Evolutionary conservation across 2,329 filamentous ascomycete species (phyloP).

Genomic region (Colletotrichum sp.): DNA sequence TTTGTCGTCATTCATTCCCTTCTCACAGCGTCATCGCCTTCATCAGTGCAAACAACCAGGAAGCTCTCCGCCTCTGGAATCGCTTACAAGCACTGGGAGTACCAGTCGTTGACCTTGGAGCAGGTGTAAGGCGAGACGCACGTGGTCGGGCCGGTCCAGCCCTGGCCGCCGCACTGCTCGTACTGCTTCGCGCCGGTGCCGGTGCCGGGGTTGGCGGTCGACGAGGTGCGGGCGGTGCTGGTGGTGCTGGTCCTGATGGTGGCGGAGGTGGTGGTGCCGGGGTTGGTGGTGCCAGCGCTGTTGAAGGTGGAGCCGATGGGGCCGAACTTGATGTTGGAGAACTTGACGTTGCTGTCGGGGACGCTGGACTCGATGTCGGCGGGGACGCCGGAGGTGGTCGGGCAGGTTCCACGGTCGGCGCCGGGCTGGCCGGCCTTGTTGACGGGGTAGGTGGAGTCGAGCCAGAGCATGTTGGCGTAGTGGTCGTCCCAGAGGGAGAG

Average conservation of each 20-base stretch:
- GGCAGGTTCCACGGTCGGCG: conserved; percentile 58
- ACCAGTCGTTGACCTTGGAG: conserved; percentile 42
- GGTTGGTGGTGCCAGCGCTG: not conserved
- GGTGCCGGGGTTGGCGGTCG: conserved; percentile 9
- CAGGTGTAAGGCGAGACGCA: conserved; percentile 42
- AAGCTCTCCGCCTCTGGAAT: not conserved
- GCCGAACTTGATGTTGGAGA: conserved; percentile 61
- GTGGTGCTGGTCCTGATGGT: conserved; percentile 17
- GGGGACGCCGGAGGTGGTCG: conserved; percentile 56
- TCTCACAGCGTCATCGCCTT: not conserved
- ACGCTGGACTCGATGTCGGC: conserved; percentile 48
- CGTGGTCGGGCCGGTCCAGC: conserved; percentile 37
- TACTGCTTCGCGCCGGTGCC: conserved; percentile 29
- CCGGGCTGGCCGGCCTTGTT: conserved; percentile 43
- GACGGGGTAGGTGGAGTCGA: conserved; percentile 70
- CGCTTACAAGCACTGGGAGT: conserved; percentile 45
- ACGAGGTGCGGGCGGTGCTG: conserved; percentile 4
- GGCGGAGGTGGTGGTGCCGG: conserved; percentile 15
- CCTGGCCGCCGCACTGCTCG: conserved; percentile 42
- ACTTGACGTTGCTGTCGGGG: conserved; percentile 56
- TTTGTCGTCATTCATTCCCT: not conserved
- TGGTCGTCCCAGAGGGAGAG: conserved; percentile 65
- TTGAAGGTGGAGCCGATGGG: conserved; percentile 59
- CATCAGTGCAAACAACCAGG: not conserved
- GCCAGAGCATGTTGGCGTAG: conserved; percentile 57